Conservation (phyloP, 176 grass and related monocot species). For the Zoysia japonica region DNA sequence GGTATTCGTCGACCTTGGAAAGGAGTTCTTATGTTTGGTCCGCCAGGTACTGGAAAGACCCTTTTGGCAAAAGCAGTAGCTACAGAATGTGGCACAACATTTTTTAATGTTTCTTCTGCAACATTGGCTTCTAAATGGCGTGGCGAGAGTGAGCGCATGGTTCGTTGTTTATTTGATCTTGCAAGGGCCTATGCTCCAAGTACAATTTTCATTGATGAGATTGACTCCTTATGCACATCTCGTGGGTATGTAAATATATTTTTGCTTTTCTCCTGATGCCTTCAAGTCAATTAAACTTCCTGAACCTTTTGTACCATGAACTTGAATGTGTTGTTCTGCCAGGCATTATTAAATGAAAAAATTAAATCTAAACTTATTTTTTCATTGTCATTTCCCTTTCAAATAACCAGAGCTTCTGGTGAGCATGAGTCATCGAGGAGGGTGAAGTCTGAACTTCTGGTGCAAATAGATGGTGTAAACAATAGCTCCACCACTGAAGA, state of each 20-base stretch:
- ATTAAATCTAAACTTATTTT: background rate
- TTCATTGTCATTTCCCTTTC: constrained; percentile 3
- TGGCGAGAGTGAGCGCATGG: constrained; percentile 96
- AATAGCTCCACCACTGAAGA: constrained; percentile 83
- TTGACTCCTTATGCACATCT: constrained; percentile 92
- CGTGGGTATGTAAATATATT: constrained; percentile 70
- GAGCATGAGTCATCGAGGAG: constrained; percentile 99
- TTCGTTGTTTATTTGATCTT: constrained; percentile 90
- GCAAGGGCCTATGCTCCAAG: constrained; percentile 95
- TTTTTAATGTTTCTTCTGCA: constrained; percentile 99
- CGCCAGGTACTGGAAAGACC: constrained; percentile 96
- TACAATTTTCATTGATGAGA: constrained; percentile 98
- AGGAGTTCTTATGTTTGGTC: constrained; percentile 99
- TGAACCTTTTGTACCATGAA: background rate
- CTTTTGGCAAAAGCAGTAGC: constrained; percentile 98
- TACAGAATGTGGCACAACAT: constrained; percentile 98
- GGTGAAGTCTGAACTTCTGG: constrained; percentile 97
- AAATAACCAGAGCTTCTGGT: constrained; percentile 72
- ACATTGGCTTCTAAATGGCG: constrained; percentile 98
- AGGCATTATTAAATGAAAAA: background rate
- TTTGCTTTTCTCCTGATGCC: background rate
- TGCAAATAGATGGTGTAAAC: constrained; percentile 98
- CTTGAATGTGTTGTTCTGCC: constrained; percentile 8
- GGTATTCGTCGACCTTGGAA: constrained; percentile 99
- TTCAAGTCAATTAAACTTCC: background rate